Base-by-base conservation (phyloP, 1,284 basidiomycete species). In the Somion occarium region DNA sequence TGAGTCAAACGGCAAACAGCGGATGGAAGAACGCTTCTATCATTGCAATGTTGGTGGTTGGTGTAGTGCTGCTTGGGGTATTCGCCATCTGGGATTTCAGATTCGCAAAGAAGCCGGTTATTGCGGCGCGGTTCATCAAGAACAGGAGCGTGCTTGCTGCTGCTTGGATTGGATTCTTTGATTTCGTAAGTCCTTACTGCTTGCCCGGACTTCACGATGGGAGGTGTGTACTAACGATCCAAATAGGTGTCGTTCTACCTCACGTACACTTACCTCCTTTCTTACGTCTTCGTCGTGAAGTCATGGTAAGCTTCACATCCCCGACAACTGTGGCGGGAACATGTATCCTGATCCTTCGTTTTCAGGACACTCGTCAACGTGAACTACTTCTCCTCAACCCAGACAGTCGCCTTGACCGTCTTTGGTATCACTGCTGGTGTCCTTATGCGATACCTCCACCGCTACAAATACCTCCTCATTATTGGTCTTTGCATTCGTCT, bases 401-500 rank as follows among this genome's bases (percentile, higher is more conserved):
- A 81, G 61, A 81, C 79, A 15, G 74, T 88, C 55, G 76, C 79
- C 0, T 73, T 88, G 27, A 85, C 82, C 1, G 64, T 88, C 30
- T 85, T 83, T 56, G 85, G 78, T 38, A 83, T 89, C 54, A 15
- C 73, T 1, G 82, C 79, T 7, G 87, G 87, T 3, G 55, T 79
- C 22, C 54, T 64, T 44, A 80, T 88, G 78, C 74, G 75, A 38
- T 76, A 70, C 59, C 63, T 74, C 30, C 75, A 74, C 43, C 76
- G 81, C 5, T 82, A 78, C 63, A 86, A 80, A 65, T 74, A 72
- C 61, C 68, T 89, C 42, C 74, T 92, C 41, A 70, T 90, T 53
- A 58, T 62, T 44, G 90, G 89, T 49, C 78, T 92, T 19, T 60
- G 74, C 54, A 77, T 92, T 54, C 84, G 89, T 53, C 68, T 91